Evolutionary conservation across 768 basidiomycete species (phyloP), one percentile per base, ranked within the genome.

Genomic region (Boletus reticulatus): DNA sequence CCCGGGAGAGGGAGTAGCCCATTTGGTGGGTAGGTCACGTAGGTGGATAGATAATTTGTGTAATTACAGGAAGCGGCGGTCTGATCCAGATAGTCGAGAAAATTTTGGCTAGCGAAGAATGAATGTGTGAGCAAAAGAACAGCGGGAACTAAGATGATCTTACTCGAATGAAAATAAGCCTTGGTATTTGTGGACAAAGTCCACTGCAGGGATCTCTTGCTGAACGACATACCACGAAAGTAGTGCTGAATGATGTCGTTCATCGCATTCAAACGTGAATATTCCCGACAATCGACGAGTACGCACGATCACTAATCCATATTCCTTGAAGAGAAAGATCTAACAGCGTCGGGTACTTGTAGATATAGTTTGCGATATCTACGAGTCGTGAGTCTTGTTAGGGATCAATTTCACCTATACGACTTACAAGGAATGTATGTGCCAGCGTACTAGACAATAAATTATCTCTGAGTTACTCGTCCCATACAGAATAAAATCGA

Each of bases 321-420:
- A 86, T 82, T 4, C 88, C 89, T 62, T 84, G 82, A 24, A 90
- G 75, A 31, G 78, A 72, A 19, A 91, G 75, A 42, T 82, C 79
- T 10, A 90, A 53, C 4, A 69, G 68, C 0, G 69, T 65, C 1
- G 84, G 80, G 43, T 89, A 73, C 34, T 80, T 78, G 61, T 84
- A 88, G 44, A 92, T 87, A 64, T 77, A 86, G 71, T 89, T 83
- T 2, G 89, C 88, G 53, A 88, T 85, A 64, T 90, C 88, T 90
- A 45, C 19, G 10, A 27, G 46, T 7, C 1, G 6, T 57, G 24
- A 49, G 36, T 32, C 16, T 36, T 8, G 14, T 44, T 16, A 11
- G 14, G 12, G 12, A 44, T 17, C 39, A 8, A 4, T 6, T n/a
- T 6, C 5, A 17, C 20, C 13, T 27, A 14, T 22, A 10, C 4